Conservation (phyloP, 2,329 filamentous ascomycete species). For the Colletotrichum sp. region DNA sequence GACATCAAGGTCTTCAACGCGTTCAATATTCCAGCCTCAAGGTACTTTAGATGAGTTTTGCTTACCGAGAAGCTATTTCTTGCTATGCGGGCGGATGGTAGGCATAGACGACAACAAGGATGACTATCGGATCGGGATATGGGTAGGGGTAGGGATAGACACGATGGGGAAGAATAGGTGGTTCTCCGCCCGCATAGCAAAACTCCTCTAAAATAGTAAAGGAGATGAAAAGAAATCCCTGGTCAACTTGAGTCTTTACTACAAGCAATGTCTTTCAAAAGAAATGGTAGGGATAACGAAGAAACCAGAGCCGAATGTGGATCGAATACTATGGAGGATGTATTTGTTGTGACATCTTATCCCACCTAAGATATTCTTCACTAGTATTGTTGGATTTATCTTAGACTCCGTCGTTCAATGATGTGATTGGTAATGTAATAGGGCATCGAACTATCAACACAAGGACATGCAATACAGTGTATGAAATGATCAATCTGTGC, state of each 20-base stretch:
- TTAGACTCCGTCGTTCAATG: background rate
- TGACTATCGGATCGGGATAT: no score
- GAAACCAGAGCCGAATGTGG: background rate
- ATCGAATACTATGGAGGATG: accelerated
- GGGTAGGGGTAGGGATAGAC: no score
- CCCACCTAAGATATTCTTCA: background rate
- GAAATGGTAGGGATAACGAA: background rate
- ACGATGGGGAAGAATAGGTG: no score
- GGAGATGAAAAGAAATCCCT: no score
- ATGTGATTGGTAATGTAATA: background rate
- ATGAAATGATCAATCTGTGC: background rate
- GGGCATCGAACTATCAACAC: background rate
- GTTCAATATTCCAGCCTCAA: background rate
- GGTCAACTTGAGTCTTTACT: background rate
- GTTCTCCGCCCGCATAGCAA: background rate
- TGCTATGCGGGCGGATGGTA: background rate
- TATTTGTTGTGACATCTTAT: background rate
- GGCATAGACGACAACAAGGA: background rate
- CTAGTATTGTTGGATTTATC: background rate
- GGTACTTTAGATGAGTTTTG: background rate
- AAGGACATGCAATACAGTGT: background rate
- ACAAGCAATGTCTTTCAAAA: background rate
- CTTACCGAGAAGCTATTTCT: no score
- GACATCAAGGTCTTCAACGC: background rate
- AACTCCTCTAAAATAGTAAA: background rate